Conservation (phyloP, 2,329 filamentous ascomycete species). For the Pseudogymnoascus sp. region DNA sequence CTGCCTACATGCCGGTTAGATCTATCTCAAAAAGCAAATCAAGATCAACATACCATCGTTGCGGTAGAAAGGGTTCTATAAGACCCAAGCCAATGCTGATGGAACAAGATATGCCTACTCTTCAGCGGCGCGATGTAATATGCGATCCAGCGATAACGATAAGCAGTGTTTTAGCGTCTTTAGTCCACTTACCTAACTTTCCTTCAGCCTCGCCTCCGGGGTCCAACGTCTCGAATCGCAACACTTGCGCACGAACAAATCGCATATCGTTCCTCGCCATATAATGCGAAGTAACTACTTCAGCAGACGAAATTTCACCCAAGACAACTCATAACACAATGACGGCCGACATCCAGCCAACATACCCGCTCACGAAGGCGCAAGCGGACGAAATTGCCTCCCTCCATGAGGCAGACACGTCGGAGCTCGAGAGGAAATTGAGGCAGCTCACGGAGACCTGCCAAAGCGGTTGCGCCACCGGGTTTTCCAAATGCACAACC, state of each 20-base stretch:
- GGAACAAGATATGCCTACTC: background rate
- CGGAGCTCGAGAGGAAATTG: background rate
- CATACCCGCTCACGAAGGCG: background rate
- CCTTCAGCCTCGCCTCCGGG: background rate
- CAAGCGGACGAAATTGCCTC: constrained; percentile 1
- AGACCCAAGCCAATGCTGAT: constrained; percentile 1
- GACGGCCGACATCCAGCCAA: background rate
- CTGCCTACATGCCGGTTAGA: constrained; percentile 50
- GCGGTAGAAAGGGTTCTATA: background rate
- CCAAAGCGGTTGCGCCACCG: background rate
- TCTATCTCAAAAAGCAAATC: background rate
- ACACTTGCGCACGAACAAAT: constrained; percentile 1
- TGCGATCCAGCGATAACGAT: background rate
- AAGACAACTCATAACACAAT: constrained; percentile 3
- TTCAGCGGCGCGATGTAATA: background rate
- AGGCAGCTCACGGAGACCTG: background rate
- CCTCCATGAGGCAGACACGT: background rate
- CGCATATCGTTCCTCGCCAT: background rate
- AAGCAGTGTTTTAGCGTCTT: background rate
- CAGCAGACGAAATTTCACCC: background rate
- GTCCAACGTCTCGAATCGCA: background rate
- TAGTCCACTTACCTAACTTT: constrained; percentile 1
- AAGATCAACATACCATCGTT: background rate
- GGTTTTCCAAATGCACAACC: background rate
- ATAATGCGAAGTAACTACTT: background rate